phyloP scores from a whole-genome alignment of 2,329 filamentous ascomycete genomes.

The Epichloe gansuensis region DNA sequence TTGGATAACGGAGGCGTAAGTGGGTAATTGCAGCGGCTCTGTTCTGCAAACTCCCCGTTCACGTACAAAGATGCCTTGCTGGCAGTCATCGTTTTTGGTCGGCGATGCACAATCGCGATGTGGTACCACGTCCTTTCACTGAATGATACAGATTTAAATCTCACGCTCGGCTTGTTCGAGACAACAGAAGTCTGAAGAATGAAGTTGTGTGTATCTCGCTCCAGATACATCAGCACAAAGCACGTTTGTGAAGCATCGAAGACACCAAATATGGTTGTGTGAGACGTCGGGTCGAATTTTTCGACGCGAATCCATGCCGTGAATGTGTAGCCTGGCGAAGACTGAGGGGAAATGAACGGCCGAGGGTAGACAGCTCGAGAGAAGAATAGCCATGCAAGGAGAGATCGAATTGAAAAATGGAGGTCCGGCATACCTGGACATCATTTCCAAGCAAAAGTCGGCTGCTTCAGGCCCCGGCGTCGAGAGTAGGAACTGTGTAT shows the following conservation, averaged over 20 bases:
- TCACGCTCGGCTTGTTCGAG: conserved; percentile 74
- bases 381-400: conserved; percentile 81
- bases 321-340: conserved; percentile 77
- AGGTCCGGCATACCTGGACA: conserved; percentile 63
- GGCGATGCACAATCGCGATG: conserved; percentile 74
- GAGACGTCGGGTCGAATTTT: conserved; percentile 67
- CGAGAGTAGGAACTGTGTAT: conserved; percentile 62
- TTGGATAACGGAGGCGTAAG: conserved; percentile 55
- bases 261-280: conserved; percentile 92
- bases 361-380: conserved; percentile 78
- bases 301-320: conserved; percentile 83
- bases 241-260: conserved; percentile 88
- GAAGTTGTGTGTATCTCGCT: conserved; percentile 85
- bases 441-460: conserved; percentile 60
- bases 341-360: conserved; percentile 73
- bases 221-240: conserved; percentile 86
- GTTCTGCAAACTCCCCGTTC: conserved; percentile 87
- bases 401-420: conserved; percentile 88
- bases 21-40: conserved; percentile 82
- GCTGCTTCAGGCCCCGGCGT: conserved; percentile 41
- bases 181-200: conserved; percentile 93
- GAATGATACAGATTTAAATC: conserved; percentile 79
- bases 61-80: conserved; percentile 83
- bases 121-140: conserved; percentile 80
- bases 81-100: conserved; percentile 59